phyloP scores from a whole-genome alignment of 495 filamentous ascomycete species.

The Rostrohypoxylon terebratum region DNA sequence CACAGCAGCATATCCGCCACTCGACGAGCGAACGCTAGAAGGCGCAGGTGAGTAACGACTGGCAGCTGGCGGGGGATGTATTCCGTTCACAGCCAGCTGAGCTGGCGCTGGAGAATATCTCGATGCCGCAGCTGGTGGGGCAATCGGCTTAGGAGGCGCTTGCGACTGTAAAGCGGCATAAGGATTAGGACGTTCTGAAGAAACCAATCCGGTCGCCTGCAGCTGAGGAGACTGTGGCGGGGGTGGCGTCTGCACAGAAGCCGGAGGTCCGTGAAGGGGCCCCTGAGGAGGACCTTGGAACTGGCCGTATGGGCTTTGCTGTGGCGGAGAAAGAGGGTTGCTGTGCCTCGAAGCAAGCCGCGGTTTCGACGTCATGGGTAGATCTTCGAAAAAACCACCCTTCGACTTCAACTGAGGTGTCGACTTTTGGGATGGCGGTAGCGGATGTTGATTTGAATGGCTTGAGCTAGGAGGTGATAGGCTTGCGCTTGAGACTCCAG shows the following conservation, averaged over 20 bases:
- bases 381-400: slow-evolving; percentile 86
- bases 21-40: slow-evolving; percentile 51
- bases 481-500: slow-evolving; percentile 48
- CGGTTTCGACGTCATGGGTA: slow-evolving; percentile 74
- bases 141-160: slow-evolving; percentile 54
- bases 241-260: slow-evolving; percentile 47
- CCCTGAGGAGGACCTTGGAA: slow-evolving; percentile 50
- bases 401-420: slow-evolving; percentile 53
- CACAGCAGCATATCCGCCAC: slow-evolving; percentile 55
- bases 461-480: slow-evolving; percentile 52
- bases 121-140: slow-evolving; percentile 50
- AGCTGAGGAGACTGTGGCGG: slow-evolving; percentile 45
- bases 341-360: slow-evolving; percentile 61
- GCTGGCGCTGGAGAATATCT: slow-evolving; percentile 74
- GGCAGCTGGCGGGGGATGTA: slow-evolving; percentile 54
- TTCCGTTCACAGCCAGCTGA: slow-evolving; percentile 53
- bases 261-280: slow-evolving; percentile 49
- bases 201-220: slow-evolving; percentile 54
- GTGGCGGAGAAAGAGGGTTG: slow-evolving; percentile 55
- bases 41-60: slow-evolving; percentile 68
- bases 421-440: slow-evolving; percentile 42
- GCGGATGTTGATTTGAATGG: slow-evolving; percentile 50
- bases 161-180: slow-evolving; percentile 64
- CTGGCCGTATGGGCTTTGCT: slow-evolving; percentile 51
- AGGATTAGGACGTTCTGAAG: slow-evolving; percentile 71